Evolutionary conservation across 2,329 filamentous ascomycete species (phyloP).

Genomic region (Tolypocladium amazonense): DNA sequence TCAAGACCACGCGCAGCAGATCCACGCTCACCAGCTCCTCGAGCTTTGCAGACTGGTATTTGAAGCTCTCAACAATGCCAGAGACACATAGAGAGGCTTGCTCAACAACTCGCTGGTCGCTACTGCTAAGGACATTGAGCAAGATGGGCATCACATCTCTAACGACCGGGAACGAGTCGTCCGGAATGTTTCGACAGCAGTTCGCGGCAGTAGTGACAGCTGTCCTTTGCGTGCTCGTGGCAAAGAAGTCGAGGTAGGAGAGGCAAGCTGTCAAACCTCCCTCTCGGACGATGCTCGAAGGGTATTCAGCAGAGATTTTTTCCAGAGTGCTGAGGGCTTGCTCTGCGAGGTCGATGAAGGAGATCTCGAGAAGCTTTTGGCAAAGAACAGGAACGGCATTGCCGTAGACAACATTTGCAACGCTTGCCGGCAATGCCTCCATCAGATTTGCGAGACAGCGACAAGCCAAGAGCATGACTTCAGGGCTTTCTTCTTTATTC

Average conservation of each 20-base stretch:
- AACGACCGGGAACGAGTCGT: constrained; percentile 85
- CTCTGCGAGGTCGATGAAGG: constrained; percentile 94
- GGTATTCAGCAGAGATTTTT: constrained; percentile 95
- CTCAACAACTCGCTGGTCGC: constrained; percentile 92
- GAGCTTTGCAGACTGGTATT: constrained; percentile 73
- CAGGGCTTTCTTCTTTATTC: constrained; percentile 90
- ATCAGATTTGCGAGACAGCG: constrained; percentile 94
- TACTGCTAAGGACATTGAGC: constrained; percentile 81
- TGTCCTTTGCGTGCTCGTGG: constrained; percentile 90
- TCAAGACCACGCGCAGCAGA: constrained; percentile 72
- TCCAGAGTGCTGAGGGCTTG: constrained; percentile 93
- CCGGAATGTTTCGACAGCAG: constrained; percentile 92
- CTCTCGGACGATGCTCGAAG: constrained; percentile 87
- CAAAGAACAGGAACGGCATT: constrained; percentile 90
- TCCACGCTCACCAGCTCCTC: constrained; percentile 89
- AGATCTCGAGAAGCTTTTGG: constrained; percentile 89
- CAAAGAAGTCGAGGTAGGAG: constrained; percentile 94
- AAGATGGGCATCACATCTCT: constrained; percentile 95
- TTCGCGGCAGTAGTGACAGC: constrained; percentile 97
- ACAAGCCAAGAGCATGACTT: constrained; percentile 95
- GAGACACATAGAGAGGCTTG: constrained; percentile 94
- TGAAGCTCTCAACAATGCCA: constrained; percentile 94
- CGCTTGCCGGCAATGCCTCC: constrained; percentile 88
- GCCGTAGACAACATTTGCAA: constrained; percentile 94
- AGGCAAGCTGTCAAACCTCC: constrained; percentile 92